Base-by-base conservation (phyloP, 306 rosid species). In the Vigna trinervia region DNA sequence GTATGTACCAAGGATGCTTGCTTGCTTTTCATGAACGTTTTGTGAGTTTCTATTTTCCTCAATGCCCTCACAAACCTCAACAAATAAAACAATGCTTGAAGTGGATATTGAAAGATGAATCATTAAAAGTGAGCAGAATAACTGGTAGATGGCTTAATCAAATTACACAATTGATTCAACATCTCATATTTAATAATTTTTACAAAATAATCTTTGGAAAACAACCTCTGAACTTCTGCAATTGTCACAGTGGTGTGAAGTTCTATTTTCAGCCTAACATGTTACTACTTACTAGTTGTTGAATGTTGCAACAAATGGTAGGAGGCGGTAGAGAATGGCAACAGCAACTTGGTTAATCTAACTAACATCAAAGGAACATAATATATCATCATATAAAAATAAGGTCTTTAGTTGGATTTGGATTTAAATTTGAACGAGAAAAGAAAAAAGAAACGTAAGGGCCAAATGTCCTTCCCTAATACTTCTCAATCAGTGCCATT, bases 401-500 rank as follows among this genome's bases (percentile, higher is more conserved):
- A 41, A 4, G 28, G n/a, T 30, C 0, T 60, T 61, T 50, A 22
- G 52, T 48, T 52, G 12, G 6, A 76, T 76, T 65, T 73, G 50
- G 74, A 77, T 59, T 30, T 48, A 57, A 64, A 58, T 8, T 8
- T 20, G n/a, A 41, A 41, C 48, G 30, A 41, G 11, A 20, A 5
- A 58, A 38, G 4, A 38, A 66, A 43, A 20, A 3, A 43, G 46
- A 85, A 79, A 82, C 11, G 28, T 6, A 75, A 39, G 80, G 74
- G 74, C 54, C 26, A 50, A 75, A 67, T 77, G 69, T 28, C 19
- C 76, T 72, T 41, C 50, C 78, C 78, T 56, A 71, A 52, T 15
- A 36, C 64, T 15, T 59, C 77, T 73, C 69, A 38, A 26, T 34
- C 1, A 32, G 36, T 63, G 78, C 85, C 90, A 89, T 71, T 78